Evolutionary conservation across 2,329 filamentous ascomycete genomes (phyloP).

Genomic region (Colletotrichum filicis): DNA sequence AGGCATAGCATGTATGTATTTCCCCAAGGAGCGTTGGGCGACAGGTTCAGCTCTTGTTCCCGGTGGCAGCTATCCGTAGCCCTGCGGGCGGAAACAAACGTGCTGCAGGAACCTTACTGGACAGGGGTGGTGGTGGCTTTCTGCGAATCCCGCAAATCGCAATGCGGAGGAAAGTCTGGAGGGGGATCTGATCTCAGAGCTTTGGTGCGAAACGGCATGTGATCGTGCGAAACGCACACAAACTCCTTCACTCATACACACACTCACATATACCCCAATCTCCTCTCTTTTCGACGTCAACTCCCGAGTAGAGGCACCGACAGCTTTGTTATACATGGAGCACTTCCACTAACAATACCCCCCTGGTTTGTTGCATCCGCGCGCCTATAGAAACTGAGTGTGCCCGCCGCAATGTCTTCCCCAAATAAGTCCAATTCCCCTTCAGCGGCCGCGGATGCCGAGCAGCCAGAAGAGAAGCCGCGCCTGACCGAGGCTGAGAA

Average conservation of each 20-base stretch:
- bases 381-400: not conserved
- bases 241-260: not conserved
- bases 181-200: slow-evolving; percentile 20
- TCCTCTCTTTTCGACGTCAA: not conserved
- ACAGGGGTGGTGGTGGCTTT: slow-evolving; percentile 18
- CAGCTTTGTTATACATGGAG: not conserved
- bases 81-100: slow-evolving; percentile 28
- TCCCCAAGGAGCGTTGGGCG: not conserved
- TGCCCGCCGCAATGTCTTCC: slow-evolving; percentile 30
- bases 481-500: slow-evolving; percentile 65
- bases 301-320: not conserved
- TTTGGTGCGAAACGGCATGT: slow-evolving; percentile 27
- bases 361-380: not conserved
- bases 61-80: slow-evolving; percentile 5
- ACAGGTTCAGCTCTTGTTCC: not conserved
- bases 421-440: slow-evolving; percentile 35
- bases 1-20: too few species aligned
- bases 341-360: not conserved
- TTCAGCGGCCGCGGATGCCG: slow-evolving; percentile 22
- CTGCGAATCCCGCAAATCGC: not conserved
- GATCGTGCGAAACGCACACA: slow-evolving; percentile 25
- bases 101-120: slow-evolving; percentile 33
- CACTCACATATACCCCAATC: not conserved
- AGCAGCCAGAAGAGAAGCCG: slow-evolving; percentile 56
- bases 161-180: slow-evolving; percentile 1